Evolutionary conservation across 768 basidiomycete genomes (phyloP), one percentile per base, ranked within the genome.

Genomic region (Hygrophorus russula): DNA sequence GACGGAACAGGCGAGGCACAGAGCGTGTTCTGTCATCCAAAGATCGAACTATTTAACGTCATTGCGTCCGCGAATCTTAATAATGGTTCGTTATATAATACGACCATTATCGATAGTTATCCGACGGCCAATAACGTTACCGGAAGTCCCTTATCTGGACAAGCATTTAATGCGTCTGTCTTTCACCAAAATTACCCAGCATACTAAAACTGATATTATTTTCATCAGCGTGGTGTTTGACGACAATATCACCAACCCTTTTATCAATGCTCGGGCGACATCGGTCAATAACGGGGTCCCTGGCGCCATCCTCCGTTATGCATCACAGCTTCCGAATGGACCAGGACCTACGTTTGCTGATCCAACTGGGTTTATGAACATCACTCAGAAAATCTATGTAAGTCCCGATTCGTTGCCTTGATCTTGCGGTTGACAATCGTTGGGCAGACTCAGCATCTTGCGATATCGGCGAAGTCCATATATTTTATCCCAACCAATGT

Each of bases 101-200:
- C 76, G 10, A 57, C 51, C 5, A 41, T 48, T 13, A 27, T 57
- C 32, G 55, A 54, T 9, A 53, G 55, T n/a, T 60, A 59, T 13
- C 48, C 57, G 2, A 50, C 56, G 2, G 46, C 62, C 14, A 79
- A 78, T 44, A 80, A 77, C 46, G 68, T 80, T 14, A 72, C 74
- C 11, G 73, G 68, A 1, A 48, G 50, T 9, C 65, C 67, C 8
- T 55, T 70, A 33, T 56, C 63, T 33, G 71, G 72, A n/a, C 58
- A 55, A 35, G 64, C 73, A 3, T 80, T 68, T 55, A 84, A 84
- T 49, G 80, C 74, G 82, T 77, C 46, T 17, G 66, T 55, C 14
- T 24, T 2, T 10, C 32, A 24, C 20, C 15, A 2, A n/a, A 29
- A 44, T 43, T 36, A 17, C 6, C 30, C 19, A 24, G 11, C 13